Base-by-base conservation (phyloP, 2,329 filamentous ascomycete genomes). In the Aspergillus floridensis region DNA sequence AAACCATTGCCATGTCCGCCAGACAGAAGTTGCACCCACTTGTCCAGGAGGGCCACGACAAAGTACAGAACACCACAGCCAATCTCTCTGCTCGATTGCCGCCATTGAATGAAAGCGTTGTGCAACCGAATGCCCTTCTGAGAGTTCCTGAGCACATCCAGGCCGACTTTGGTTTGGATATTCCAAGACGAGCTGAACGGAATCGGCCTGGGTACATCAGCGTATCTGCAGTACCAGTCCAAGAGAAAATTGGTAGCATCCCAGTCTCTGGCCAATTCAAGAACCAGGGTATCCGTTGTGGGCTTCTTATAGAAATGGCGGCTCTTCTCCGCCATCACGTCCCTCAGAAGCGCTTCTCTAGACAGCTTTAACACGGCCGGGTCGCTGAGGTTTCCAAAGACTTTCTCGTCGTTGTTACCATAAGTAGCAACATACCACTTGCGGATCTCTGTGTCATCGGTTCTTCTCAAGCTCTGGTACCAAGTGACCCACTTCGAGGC, bases 401-500 rank as follows among this genome's bases (percentile, higher is more conserved):
- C 68, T 24, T 80, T 79, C 53, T 71, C 64, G 59, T 74, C 58
- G 52, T 70, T 60, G 58, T 73, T 58, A 58, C 72, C 64, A 66
- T 77, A 63, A 29, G 65, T 67, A 56, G 66, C 59, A 58, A 77
- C 61, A 49, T 74, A 77, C 75, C 75, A 77, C 52, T 76, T 72
- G n/a, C 70, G 70, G 35, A 77, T 73, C 51, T 77, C 75, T 3
- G 70, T 68, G 49, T 75, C 73, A 35, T 79, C 71, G 5, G 74
- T 75, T 31, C 68, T 68, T 35, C 76, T 71, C 26, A 81, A 72
- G 4, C 66, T 71, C 60, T 74, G 72, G 57, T 72, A 72, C 85
- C 85, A 88, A 2, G 79, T 83, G 4, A 83, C 81, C 86, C 86
- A 88, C 63, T 83, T 80, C 22, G 81, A 81, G 41, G 80, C 81